Evolutionary conservation across 169 alveolate species (phyloP).

Genomic region (Theileria orientalis): DNA sequence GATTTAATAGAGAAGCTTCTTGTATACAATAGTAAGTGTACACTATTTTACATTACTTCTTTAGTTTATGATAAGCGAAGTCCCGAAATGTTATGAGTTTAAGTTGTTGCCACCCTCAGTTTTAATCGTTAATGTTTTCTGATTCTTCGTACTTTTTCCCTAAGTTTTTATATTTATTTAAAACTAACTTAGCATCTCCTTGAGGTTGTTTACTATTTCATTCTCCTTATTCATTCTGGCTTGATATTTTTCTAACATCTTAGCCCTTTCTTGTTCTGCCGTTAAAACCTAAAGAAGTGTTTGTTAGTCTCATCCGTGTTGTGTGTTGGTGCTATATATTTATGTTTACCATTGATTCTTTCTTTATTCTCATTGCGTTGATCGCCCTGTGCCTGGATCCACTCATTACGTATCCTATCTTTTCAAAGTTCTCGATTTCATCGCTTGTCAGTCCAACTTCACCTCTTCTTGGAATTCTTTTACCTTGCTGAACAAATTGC

Average conservation of each 20-base stretch:
- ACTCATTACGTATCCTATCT: constrained; percentile 91
- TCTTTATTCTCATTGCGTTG: constrained; percentile 24
- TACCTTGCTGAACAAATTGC: constrained; percentile 83
- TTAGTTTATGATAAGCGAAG: constrained; percentile 66
- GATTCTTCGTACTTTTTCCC: constrained; percentile 13
- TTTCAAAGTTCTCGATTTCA: constrained; percentile 85
- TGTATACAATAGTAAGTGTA: constrained; percentile 89
- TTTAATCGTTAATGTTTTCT: neutral
- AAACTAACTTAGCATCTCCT: constrained; percentile 67
- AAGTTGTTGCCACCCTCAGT: too few species aligned
- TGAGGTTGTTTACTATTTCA: constrained; percentile 75
- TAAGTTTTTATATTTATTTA: neutral
- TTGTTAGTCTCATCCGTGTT: constrained; percentile 85
- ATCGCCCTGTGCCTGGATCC: constrained; percentile 78
- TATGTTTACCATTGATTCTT: constrained; percentile 33
- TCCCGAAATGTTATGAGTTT: too few species aligned
- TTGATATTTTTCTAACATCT: constrained; percentile 78
- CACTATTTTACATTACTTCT: neutral
- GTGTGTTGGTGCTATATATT: constrained; percentile 85
- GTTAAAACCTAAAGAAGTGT: constrained; percentile 71
- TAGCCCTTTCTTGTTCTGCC: constrained; percentile 81
- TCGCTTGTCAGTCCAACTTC: constrained; percentile 89
- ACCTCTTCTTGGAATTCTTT: constrained; percentile 89
- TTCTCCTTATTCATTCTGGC: constrained; percentile 76
- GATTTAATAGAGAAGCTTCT: constrained; percentile 96